A percentile compares a stretch with the other conserved stretches of the same genome.
Evolutionary conservation across 1,139 yeast species (phyloP).

Genomic region (Pichia sp.): DNA sequence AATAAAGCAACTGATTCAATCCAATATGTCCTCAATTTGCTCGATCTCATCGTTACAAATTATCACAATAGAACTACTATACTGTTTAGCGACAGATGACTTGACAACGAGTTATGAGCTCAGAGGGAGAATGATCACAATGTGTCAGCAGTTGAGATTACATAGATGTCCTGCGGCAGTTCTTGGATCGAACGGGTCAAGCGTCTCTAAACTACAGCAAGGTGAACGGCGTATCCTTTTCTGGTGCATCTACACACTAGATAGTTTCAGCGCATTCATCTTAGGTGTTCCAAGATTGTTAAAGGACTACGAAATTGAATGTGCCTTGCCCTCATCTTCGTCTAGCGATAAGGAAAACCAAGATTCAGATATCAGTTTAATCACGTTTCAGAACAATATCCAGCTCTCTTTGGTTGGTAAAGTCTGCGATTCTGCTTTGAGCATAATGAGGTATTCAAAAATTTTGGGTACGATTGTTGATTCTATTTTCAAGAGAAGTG

Average conservation of each 20-base stretch:
- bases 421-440: constrained; percentile 58
- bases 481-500: constrained; percentile 51
- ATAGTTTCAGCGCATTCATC: constrained; percentile 68
- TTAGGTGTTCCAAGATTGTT: constrained; percentile 79
- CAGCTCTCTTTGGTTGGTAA: constrained; percentile 63
- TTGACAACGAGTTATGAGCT: constrained; percentile 69
- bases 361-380: constrained; percentile 43
- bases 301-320: constrained; percentile 78
- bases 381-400: constrained; percentile 51
- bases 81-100: constrained; percentile 72
- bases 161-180: constrained; percentile 90
- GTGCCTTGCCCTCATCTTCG: constrained; percentile 64
- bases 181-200: constrained; percentile 51
- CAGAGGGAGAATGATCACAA: constrained; percentile 70
- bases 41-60: constrained; percentile 70
- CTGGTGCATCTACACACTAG: constrained; percentile 81
- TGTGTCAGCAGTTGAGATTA: constrained; percentile 81
- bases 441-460: constrained; percentile 65
- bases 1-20: constrained; percentile 46
- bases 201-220: constrained; percentile 61
- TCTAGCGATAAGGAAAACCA: constrained; percentile 32
- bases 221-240: constrained; percentile 78
- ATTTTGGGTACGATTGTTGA: constrained; percentile 73
- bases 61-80: constrained; percentile 62
- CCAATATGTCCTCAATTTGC: constrained; percentile 50